Evolutionary conservation across 192 early-diverging fungal species (phyloP).

Genomic region (Coemansia biformis): DNA sequence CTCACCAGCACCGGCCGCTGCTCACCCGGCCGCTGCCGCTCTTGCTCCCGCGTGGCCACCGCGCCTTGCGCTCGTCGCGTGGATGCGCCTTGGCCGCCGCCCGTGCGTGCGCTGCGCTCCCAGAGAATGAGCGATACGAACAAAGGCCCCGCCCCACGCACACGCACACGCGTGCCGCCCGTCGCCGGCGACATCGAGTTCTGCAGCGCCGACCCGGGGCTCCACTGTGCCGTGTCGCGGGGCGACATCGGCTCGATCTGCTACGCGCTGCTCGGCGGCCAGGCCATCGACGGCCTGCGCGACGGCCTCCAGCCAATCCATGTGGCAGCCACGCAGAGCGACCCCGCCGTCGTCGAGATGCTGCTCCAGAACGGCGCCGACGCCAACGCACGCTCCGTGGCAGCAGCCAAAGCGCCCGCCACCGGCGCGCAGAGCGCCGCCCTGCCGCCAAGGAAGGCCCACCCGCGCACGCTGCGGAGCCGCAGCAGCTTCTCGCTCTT

Average conservation of each 20-base stretch:
- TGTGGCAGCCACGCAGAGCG: slow-evolving; percentile 60
- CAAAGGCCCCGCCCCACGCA: slow-evolving; percentile 11
- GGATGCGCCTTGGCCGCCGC: background rate
- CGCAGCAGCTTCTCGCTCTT: slow-evolving; percentile 40
- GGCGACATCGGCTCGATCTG: slow-evolving; percentile 46
- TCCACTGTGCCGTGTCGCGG: slow-evolving; percentile 34
- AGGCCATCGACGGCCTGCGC: slow-evolving; percentile 61
- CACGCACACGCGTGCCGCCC: slow-evolving; percentile 4
- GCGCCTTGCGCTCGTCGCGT: slow-evolving; percentile 5
- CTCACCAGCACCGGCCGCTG: too few species aligned
- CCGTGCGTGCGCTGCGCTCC: background rate
- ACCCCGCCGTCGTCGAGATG: slow-evolving; percentile 59
- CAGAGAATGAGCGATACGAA: slow-evolving; percentile 13
- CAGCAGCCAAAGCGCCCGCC: too few species aligned
- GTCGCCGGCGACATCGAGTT: background rate
- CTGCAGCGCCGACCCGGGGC: slow-evolving; percentile 21
- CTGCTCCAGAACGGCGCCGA: slow-evolving; percentile 67
- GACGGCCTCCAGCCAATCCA: slow-evolving; percentile 69
- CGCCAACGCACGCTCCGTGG: slow-evolving; percentile 56
- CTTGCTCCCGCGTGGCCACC: slow-evolving; percentile 11
- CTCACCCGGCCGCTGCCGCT: background rate
- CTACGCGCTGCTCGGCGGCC: slow-evolving; percentile 54
- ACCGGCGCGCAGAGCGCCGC: background rate
- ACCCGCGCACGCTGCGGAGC: slow-evolving; percentile 19
- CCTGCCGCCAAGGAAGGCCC: slow-evolving; percentile 2